Evolutionary conservation across 2,329 filamentous ascomycete species (phyloP), one percentile per base, ranked within the genome.

Genomic region (Cryphonectria japonica): DNA sequence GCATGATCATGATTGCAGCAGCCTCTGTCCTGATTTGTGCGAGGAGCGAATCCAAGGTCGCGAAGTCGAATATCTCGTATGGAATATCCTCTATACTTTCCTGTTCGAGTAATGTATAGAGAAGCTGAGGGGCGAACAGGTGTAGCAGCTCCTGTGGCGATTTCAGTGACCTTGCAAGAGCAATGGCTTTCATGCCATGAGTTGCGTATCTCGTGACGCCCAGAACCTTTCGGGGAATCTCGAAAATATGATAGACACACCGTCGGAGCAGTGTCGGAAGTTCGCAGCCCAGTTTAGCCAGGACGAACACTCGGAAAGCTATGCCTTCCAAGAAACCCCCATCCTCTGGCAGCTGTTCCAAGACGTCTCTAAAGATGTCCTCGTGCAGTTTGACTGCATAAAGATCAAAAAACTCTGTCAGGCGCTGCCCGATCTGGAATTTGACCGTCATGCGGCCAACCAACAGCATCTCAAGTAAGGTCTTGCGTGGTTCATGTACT

Each of bases 161-260:
- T 34, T 85, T 80, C 32, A 98, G 85, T 0, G 85, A 82, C 46
- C 98, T 86, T 0, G 86, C 85, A 16, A 79, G 81, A 4, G 95
- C 89, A 43, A 98, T 89, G 16, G 87, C 84, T 5, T 80, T 79
- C 60, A 98, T 84, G 75, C 93, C 97, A 67, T 87, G 87, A 69
- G 87, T 88, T 0, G 95, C 95, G 81, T 98, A 92, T 29, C 85
- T 83, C 29, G 86, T 84, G 8, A 92, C 92, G 14, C 83, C 81
- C 3, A 86, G 81, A 19, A 97, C 88, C 70, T 90, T 89, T 1
- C 92, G 93, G 1, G 95, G 93, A 0, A 92, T 94, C 79, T 98
- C 96, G 76, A 98, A 97, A 32, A 98, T 94, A 79, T 96, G 92
- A 79, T 98, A 99, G 26, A 97, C 92, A 74, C 94, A 94, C 74